A percentile compares a stretch with the other conserved stretches of the same genome.
Evolutionary conservation across 768 basidiomycete species (phyloP).

Genomic region (Sistotremastrum niveocremeum): DNA sequence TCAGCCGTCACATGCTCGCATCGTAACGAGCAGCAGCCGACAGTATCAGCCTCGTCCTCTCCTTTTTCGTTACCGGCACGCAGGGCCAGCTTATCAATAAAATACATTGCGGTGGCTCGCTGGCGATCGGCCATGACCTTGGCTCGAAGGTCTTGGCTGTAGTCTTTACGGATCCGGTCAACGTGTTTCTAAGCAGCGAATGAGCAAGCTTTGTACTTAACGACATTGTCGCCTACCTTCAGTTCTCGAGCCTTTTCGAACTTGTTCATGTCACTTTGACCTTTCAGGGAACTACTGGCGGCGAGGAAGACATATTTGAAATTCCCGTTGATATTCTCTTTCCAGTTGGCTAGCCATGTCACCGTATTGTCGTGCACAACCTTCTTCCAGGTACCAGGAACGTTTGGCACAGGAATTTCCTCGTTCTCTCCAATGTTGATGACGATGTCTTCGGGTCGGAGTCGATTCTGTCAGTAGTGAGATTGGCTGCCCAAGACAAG

Average conservation of each 20-base stretch:
- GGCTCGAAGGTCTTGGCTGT: conserved; percentile 66
- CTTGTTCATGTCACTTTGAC: conserved; percentile 94
- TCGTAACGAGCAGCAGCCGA: conserved; percentile 95
- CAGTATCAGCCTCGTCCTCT: conserved; percentile 97
- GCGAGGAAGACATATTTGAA: conserved; percentile 98
- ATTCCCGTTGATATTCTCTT: conserved; percentile 91
- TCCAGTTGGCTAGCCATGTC: conserved; percentile 98
- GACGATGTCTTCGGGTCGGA: conserved; percentile 89
- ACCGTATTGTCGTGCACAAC: conserved; percentile 90
- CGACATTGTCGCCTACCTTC: conserved; percentile 43
- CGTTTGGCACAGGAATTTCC: conserved; percentile 74
- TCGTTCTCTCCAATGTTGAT: conserved; percentile 79
- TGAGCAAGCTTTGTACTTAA: not conserved
- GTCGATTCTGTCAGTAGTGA: conserved; percentile 44
- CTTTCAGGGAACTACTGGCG: conserved; percentile 94
- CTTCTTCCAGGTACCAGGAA: conserved; percentile 83
- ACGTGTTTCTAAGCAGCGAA: conserved; percentile 57
- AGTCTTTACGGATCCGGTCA: conserved; percentile 82
- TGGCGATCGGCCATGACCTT: conserved; percentile 94
- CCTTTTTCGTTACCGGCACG: conserved; percentile 99
- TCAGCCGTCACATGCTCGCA: conserved; percentile 93
- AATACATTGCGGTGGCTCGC: conserved; percentile 98
- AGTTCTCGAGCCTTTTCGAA: conserved; percentile 97
- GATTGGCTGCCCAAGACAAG: not conserved
- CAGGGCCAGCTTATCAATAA: conserved; percentile 93